phyloP scores from a whole-genome alignment of 495 filamentous ascomycete genomes.

The Aspergillus incahuasiensis region DNA sequence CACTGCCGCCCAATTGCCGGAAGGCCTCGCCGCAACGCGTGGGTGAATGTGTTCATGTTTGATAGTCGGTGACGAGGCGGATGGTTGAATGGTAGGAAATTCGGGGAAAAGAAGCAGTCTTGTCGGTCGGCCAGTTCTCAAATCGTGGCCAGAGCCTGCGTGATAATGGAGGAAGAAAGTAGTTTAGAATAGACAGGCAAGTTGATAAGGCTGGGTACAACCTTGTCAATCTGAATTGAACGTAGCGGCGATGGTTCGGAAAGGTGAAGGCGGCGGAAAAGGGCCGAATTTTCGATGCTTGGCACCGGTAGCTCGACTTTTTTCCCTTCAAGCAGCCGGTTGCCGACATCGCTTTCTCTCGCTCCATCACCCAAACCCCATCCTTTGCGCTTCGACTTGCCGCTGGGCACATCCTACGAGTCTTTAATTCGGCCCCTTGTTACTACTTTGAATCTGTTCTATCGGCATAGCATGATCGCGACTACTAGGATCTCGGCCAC shows the following conservation, averaged over 20 bases:
- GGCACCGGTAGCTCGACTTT: conserved; percentile 39
- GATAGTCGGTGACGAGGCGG: conserved; percentile 3
- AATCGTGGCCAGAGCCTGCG: too few species aligned
- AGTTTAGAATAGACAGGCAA: not conserved
- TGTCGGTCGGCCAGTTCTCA: not conserved
- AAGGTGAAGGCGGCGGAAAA: conserved; percentile 33
- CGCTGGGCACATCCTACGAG: conserved; percentile 6
- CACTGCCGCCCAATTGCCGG: conserved; percentile 34
- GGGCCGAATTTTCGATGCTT: conserved; percentile 46
- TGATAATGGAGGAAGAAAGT: not conserved
- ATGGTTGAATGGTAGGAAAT: not conserved
- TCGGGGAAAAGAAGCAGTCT: not conserved
- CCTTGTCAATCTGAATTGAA: not conserved
- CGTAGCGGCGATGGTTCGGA: conserved; percentile 22
- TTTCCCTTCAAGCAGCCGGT: conserved; percentile 27
- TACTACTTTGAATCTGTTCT: conserved; percentile 2
- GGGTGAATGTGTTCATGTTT: conserved; percentile 39
- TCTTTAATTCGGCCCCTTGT: conserved; percentile 7
- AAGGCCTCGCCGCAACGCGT: conserved; percentile 29
- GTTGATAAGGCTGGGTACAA: not conserved
- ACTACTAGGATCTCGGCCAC: conserved; percentile 38
- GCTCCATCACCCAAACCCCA: conserved; percentile 21
- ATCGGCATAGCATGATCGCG: conserved; percentile 38
- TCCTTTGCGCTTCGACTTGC: not conserved
- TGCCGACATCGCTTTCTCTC: conserved; percentile 24